A percentile compares a stretch with the other conserved stretches of the same genome.
Conservation (phyloP, 768 basidiomycete species). For the Hypsizygus marmoreus region DNA sequence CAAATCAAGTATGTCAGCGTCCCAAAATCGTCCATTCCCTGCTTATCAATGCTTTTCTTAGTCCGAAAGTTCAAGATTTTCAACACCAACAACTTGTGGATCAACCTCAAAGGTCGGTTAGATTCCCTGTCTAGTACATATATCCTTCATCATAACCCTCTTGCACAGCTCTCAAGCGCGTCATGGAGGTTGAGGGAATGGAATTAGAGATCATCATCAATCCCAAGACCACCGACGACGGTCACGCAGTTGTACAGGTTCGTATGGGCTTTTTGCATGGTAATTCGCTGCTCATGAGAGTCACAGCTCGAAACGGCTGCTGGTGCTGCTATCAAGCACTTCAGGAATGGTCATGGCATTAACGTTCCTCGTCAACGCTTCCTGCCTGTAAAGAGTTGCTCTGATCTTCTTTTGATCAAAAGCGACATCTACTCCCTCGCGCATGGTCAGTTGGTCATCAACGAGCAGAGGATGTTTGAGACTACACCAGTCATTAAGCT, state of each 20-base stretch:
- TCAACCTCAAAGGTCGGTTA: conserved; percentile 77
- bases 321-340: conserved; percentile 93
- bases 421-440: conserved; percentile 89
- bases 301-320: conserved; percentile 87
- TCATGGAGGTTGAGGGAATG: conserved; percentile 85
- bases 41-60: conserved; percentile 22
- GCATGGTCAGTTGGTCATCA: conserved; percentile 88
- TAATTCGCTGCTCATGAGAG: conserved; percentile 17
- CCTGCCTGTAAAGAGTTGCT: conserved; percentile 89
- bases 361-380: conserved; percentile 95
- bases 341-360: conserved; percentile 88
- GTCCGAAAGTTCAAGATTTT: conserved; percentile 94
- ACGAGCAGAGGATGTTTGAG: conserved; percentile 78
- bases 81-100: conserved; percentile 85
- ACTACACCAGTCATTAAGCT: conserved; percentile 96
- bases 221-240: conserved; percentile 84
- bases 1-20: conserved; percentile 59
- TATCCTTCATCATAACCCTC: neutral
- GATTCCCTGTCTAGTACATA: conserved; percentile 10
- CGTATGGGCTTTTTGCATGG: conserved; percentile 7
- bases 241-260: conserved; percentile 81
- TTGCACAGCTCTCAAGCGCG: conserved; percentile 74
- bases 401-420: conserved; percentile 87
- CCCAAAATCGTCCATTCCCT: neutral
- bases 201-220: conserved; percentile 96